Evolutionary conservation across 2,329 filamentous ascomycete species (phyloP).

Genomic region (Teratosphaeria pseudoeucalypti): DNA sequence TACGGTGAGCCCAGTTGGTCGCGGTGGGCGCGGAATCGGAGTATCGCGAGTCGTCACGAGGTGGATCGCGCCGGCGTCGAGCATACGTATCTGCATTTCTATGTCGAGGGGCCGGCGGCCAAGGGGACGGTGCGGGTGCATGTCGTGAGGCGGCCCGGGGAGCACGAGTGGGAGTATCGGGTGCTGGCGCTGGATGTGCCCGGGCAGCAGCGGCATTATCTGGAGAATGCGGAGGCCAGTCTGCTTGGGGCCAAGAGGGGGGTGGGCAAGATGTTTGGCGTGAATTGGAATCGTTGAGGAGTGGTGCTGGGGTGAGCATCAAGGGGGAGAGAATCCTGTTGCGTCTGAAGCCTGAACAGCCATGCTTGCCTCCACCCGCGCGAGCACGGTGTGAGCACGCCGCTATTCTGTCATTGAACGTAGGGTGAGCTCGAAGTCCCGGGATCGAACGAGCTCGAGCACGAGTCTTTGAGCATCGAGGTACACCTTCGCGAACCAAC

Average conservation of each 20-base stretch:
- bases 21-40: conserved; percentile 62
- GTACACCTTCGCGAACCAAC: not conserved
- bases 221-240: conserved; percentile 51
- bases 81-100: conserved; percentile 76
- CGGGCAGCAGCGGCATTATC: conserved; percentile 52
- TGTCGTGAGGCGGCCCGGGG: conserved; percentile 57
- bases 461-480: not conserved
- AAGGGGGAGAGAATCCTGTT: not conserved
- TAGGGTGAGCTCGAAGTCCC: not conserved
- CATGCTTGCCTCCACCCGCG: not conserved
- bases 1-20: conserved; percentile 73
- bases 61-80: conserved; percentile 67
- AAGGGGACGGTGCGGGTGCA: conserved; percentile 67
- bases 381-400: not conserved
- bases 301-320: not conserved
- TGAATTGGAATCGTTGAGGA: conserved; percentile 41
- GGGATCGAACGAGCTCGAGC: not conserved
- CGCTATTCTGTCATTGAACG: not conserved
- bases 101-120: conserved; percentile 68
- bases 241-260: conserved; percentile 27
- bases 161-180: conserved; percentile 64
- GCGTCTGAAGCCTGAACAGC: not conserved
- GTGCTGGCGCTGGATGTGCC: conserved; percentile 71
- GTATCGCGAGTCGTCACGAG: conserved; percentile 42
- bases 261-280: conserved; percentile 47